Evolutionary conservation across 2,329 filamentous ascomycete genomes (phyloP).

Genomic region (Aspergillus sp.): DNA sequence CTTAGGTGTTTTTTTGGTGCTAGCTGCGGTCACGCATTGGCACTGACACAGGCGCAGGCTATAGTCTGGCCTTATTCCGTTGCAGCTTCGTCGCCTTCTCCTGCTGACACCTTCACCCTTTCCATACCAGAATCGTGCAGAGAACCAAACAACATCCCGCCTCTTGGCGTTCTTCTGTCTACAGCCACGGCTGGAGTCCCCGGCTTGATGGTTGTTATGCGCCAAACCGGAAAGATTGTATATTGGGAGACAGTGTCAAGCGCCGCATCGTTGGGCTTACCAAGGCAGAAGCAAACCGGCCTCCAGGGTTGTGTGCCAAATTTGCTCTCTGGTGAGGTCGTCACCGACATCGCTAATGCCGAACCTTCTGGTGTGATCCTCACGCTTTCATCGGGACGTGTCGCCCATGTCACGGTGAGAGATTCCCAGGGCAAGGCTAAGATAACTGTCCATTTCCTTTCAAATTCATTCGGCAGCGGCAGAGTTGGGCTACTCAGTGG

Average conservation of each 20-base stretch:
- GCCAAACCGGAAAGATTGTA: conserved; percentile 77
- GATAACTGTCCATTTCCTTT: conserved; percentile 75
- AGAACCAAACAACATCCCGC: conserved; percentile 67
- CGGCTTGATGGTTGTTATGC: conserved; percentile 82
- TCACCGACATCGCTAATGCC: conserved; percentile 75
- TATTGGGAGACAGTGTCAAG: conserved; percentile 96
- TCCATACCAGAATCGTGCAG: conserved; percentile 72
- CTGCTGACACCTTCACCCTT: conserved; percentile 70
- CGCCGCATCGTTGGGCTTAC: conserved; percentile 78
- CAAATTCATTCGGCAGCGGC: conserved; percentile 55
- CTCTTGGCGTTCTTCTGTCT: conserved; percentile 78
- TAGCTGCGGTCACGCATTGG: conserved; percentile 71
- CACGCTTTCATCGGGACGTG: conserved; percentile 77
- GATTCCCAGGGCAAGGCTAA: conserved; percentile 83
- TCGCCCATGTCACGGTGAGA: conserved; percentile 81
- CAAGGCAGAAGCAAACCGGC: conserved; percentile 76
- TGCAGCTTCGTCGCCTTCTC: conserved; percentile 26
- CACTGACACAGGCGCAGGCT: conserved; percentile 76
- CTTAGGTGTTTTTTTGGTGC: conserved; percentile 67
- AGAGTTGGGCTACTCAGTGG: conserved; percentile 70
- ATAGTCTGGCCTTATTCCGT: conserved; percentile 84
- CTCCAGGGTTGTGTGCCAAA: conserved; percentile 73
- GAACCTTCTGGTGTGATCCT: conserved; percentile 86
- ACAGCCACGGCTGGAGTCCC: conserved; percentile 77
- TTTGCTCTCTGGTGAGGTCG: conserved; percentile 74